A percentile compares a stretch with the other conserved stretches of the same genome.
phyloP scores from a whole-genome alignment of 345 rosid species.

The Salix brachista region DNA sequence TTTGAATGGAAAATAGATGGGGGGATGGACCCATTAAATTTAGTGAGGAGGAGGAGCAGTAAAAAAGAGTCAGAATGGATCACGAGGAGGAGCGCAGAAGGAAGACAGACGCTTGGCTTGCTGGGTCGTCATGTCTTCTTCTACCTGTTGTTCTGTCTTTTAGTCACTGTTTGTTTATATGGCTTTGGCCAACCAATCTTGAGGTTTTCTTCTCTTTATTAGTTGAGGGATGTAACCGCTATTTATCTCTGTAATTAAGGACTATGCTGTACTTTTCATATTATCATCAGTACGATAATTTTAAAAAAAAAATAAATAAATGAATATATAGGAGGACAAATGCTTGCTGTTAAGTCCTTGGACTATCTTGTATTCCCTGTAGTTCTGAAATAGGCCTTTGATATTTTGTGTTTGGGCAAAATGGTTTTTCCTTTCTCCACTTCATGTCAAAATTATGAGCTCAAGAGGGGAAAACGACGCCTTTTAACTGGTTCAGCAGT shows the following conservation, averaged over 20 bases:
- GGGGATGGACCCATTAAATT: not conserved
- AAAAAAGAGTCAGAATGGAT: not conserved
- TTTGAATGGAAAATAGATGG: not conserved
- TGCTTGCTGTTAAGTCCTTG: not conserved
- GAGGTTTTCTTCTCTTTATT: not conserved
- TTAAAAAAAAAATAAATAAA: no score
- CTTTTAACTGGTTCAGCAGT: not conserved
- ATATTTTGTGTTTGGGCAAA: not conserved
- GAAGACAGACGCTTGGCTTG: not conserved
- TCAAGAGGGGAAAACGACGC: not conserved
- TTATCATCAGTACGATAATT: not conserved
- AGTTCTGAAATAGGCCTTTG: not conserved
- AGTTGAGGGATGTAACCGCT: not conserved
- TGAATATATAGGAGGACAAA: not conserved
- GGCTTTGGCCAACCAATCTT: not conserved
- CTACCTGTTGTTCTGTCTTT: not conserved
- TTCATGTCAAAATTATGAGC: not conserved
- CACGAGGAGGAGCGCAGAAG: slow-evolving; percentile 12
- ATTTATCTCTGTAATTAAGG: not conserved
- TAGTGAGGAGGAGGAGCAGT: not conserved
- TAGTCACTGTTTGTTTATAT: not conserved
- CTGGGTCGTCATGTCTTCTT: not conserved
- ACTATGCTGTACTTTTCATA: not conserved
- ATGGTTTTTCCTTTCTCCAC: not conserved
- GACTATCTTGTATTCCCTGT: not conserved